Evolutionary conservation across 495 filamentous ascomycete species (phyloP), one percentile per base, ranked within the genome.

Genomic region (Podospora australis): DNA sequence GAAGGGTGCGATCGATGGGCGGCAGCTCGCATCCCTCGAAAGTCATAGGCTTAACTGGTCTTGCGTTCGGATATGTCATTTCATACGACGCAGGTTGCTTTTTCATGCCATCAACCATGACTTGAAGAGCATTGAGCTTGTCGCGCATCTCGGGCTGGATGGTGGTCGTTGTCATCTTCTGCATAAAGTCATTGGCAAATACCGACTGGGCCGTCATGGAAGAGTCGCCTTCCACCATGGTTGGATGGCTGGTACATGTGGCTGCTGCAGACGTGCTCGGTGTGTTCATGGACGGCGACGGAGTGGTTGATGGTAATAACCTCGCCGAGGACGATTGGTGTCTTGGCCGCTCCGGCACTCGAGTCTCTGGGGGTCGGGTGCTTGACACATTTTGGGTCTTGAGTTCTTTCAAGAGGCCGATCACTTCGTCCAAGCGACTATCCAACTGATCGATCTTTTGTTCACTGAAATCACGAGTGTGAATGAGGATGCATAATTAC

Each of bases 361-460:
- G 6, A 2, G 21, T 5, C 3, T 34, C 38, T 20, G 36, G 13
- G 11, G 25, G 14, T 10, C 20, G 23, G 1, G 32, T 16, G n/a
- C 32, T 4, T 6, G 26, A 29, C 6, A 17, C 32, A 2, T 46
- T 28, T 23, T 52, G 51, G 6, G 45, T 42, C 9, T 48, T 57
- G 43, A 71, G 30, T 39, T 62, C 63, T 24, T 62, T 62, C 1
- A 83, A 67, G 19, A 75, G 60, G 10, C 64, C 48, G 44, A 70
- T 75, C 26, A 84, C 81, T n/a, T 69, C 67, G 2, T 70, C 73
- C 3, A 85, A 70, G 3, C 79, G 78, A 35, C 78, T 72, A 56
- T 81, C 80, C 44, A 85, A 82, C 21, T 70, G 63, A 50, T 84
- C 81, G 38, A 85, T 82, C 61, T 85, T 85, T 56, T 69, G 72